Conservation (phyloP, 768 basidiomycete species). For the Mycena latifolia region DNA sequence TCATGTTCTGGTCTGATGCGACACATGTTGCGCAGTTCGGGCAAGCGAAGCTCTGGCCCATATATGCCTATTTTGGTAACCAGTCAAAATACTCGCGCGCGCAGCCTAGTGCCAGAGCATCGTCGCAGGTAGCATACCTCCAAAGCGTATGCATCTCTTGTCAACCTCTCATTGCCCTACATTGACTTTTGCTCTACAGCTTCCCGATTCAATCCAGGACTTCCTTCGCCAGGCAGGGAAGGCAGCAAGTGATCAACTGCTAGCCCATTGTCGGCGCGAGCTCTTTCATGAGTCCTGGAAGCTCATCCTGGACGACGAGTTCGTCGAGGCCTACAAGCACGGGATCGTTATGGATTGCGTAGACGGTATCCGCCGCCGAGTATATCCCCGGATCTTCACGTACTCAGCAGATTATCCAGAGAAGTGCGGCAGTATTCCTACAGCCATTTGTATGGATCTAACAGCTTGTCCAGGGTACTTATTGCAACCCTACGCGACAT, state of each 20-base stretch:
- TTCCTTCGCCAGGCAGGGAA: neutral
- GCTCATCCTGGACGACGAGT: slow-evolving; percentile 30
- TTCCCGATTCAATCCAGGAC: slow-evolving; percentile 15
- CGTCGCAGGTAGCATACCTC: slow-evolving; percentile 8
- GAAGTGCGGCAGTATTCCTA: slow-evolving; percentile 37
- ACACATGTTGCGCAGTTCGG: slow-evolving; percentile 34
- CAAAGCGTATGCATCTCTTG: slow-evolving; percentile 3
- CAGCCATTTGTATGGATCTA: too few relatives aligned
- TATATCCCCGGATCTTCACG: slow-evolving; percentile 40
- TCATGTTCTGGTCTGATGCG: slow-evolving; percentile 38
- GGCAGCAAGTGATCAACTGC: neutral
- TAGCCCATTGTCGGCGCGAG: slow-evolving; percentile 18
- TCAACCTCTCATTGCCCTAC: neutral
- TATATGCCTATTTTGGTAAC: slow-evolving; percentile 39
- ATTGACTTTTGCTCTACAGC: neutral
- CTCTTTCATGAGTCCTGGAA: slow-evolving; percentile 17
- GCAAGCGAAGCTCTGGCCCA: slow-evolving; percentile 38
- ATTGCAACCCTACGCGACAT: slow-evolving; percentile 39
- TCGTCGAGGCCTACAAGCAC: slow-evolving; percentile 36
- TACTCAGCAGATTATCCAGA: slow-evolving; percentile 46
- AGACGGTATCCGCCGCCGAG: slow-evolving; percentile 37
- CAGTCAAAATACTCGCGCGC: slow-evolving; percentile 37
- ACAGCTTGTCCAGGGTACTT: slow-evolving; percentile 37
- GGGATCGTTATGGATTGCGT: slow-evolving; percentile 38
- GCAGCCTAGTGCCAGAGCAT: slow-evolving; percentile 38